These are phyloP conservation scores for Circinella minor DNA, from an alignment of 371 early-diverging fungal species.

Conservation along the genomic window DNA sequence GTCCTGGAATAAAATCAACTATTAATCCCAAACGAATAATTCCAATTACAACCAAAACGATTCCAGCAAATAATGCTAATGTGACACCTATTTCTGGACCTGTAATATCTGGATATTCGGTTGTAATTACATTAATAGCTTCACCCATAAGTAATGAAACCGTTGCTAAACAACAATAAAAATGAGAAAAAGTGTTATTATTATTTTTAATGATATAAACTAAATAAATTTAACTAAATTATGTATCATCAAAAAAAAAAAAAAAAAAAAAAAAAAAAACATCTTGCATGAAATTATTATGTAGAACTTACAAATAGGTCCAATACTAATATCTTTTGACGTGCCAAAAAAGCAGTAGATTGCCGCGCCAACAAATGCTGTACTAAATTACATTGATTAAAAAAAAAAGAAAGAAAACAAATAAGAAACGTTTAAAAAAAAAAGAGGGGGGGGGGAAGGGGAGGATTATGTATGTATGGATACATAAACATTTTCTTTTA, in stretches of 20 bases:
- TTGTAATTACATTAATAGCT: constrained; percentile 48
- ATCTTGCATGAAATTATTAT: neutral
- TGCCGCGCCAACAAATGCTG: constrained; percentile 35
- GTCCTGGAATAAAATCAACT: constrained; percentile 84
- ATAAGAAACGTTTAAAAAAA: too few species aligned
- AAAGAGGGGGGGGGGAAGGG: neutral
- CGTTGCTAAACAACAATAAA: constrained; percentile 64
- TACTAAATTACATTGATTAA: constrained; percentile 17
- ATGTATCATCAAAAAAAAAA: neutral
- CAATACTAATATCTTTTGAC: constrained; percentile 84
- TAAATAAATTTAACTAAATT: too few species aligned
- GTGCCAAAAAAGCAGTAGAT: constrained; percentile 77
- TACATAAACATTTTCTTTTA: neutral
- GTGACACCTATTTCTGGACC: constrained; percentile 52
- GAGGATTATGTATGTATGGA: neutral
- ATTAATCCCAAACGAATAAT: constrained; percentile 78
- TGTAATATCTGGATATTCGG: constrained; percentile 28
- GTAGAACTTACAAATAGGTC: constrained; percentile 63
- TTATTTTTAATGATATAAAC: neutral
- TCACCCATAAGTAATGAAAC: constrained; percentile 78
- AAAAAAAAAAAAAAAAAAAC: too few species aligned
- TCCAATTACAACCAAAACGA: constrained; percentile 67
- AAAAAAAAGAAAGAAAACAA: too few species aligned
- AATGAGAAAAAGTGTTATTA: too few species aligned
- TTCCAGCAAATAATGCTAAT: constrained; percentile 61